Percentiles rank a stretch among this genome's conserved stretches.
Conservation (phyloP, 768 basidiomycete genomes). For the Pholiota molesta region DNA sequence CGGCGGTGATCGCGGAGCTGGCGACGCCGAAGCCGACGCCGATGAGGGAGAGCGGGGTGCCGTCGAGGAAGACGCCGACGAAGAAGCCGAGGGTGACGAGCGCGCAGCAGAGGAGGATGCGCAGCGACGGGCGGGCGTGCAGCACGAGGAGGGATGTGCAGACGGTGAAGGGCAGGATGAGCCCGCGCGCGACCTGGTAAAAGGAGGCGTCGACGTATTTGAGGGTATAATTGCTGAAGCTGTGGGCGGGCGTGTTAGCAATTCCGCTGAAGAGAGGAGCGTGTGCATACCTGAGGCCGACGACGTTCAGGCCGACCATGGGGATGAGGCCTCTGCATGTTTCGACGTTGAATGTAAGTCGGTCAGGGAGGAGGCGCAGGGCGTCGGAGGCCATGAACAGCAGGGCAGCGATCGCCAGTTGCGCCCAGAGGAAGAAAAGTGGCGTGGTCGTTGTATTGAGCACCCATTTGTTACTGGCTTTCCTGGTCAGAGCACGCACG, state of each 20-base stretch:
- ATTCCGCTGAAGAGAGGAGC: not conserved
- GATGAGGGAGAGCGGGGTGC: slow-evolving; percentile 53
- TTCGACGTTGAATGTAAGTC: slow-evolving; percentile 62
- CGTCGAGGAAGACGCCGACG: slow-evolving; percentile 82
- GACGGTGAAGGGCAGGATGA: slow-evolving; percentile 94
- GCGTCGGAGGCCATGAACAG: slow-evolving; percentile 70
- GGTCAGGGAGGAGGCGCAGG: slow-evolving; percentile 66
- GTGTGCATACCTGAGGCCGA: slow-evolving; percentile 74
- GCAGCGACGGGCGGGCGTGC: slow-evolving; percentile 72
- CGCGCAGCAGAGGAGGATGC: slow-evolving; percentile 73
- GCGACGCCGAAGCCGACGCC: slow-evolving; percentile 84
- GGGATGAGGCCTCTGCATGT: slow-evolving; percentile 75
- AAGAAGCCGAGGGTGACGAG: slow-evolving; percentile 94
- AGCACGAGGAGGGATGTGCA: slow-evolving; percentile 82
- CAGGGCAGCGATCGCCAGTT: slow-evolving; percentile 78
- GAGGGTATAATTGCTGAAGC: slow-evolving; percentile 88
- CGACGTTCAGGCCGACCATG: slow-evolving; percentile 75
- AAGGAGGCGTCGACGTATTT: slow-evolving; percentile 96
- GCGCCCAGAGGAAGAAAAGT: slow-evolving; percentile 84
- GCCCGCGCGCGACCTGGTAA: slow-evolving; percentile 93
- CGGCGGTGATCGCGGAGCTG: slow-evolving; percentile 83
- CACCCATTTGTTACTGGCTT: slow-evolving; percentile 86
- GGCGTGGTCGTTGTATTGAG: slow-evolving; percentile 73
- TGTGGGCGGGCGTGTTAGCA: slow-evolving; percentile 28
- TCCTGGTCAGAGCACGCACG: not conserved